Evolutionary conservation across 2,329 filamentous ascomycete species (phyloP).

Genomic region (Fusarium graminum): DNA sequence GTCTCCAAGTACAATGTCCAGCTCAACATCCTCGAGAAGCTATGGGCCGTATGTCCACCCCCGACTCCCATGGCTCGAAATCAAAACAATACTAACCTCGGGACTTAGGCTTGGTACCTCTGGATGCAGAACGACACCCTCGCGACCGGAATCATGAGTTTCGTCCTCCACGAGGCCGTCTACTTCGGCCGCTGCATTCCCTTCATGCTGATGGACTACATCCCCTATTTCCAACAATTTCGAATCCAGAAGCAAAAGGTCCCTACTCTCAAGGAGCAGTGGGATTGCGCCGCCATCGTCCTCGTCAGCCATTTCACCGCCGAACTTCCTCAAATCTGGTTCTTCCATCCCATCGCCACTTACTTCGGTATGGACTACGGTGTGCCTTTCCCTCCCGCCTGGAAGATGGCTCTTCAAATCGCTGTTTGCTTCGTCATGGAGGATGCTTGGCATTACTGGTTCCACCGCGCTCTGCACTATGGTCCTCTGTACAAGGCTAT

Average conservation of each 20-base stretch:
- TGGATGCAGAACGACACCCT: constrained; percentile 98
- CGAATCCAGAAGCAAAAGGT: constrained; percentile 95
- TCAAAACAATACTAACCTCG: constrained; percentile 34
- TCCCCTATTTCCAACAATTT: constrained; percentile 90
- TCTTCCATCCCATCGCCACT: constrained; percentile 97
- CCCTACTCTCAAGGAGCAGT: constrained; percentile 92
- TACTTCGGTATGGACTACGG: constrained; percentile 89
- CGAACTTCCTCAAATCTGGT: constrained; percentile 98
- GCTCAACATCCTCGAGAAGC: constrained; percentile 85
- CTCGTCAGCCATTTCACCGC: constrained; percentile 97
- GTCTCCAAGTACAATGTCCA: constrained; percentile 82
- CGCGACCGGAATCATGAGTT: constrained; percentile 97
- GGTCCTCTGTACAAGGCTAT: constrained; percentile 95
- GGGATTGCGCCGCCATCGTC: constrained; percentile 92
- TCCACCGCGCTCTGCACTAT: constrained; percentile 92
- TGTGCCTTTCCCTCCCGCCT: constrained; percentile 87
- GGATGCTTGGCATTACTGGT: constrained; percentile 99
- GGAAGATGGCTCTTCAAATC: constrained; percentile 92
- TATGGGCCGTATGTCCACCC: constrained; percentile 79
- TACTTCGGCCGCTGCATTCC: constrained; percentile 94
- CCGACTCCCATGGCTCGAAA: constrained; percentile 14
- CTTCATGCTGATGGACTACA: constrained; percentile 91
- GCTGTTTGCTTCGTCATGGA: constrained; percentile 95
- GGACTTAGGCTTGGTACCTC: constrained; percentile 84
- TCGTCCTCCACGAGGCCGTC: constrained; percentile 91